Conservation (phyloP, 345 rosid species). For the Melaleuca alternifolia region DNA sequence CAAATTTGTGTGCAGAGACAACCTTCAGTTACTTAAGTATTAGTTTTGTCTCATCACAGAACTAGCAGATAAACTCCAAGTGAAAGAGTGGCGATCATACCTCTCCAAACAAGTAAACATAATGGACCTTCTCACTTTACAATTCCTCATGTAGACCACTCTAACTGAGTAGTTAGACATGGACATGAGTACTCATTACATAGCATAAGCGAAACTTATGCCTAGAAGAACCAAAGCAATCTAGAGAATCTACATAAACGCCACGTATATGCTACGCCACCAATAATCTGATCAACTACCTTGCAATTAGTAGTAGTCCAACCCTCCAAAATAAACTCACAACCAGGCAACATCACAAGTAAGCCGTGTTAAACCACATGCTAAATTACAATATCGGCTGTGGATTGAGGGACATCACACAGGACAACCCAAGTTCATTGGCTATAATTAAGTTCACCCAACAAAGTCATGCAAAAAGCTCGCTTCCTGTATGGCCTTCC, state of each 20-base stretch:
- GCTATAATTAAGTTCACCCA: neutral
- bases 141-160: neutral
- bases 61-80: neutral
- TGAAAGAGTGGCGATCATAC: neutral
- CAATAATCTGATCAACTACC: neutral
- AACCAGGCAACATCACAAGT: neutral
- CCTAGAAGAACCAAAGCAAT: rapidly evolving
- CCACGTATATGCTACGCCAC: neutral
- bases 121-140: neutral
- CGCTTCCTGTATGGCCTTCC: neutral
- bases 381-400: neutral
- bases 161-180: neutral
- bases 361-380: neutral
- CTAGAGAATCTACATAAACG: neutral
- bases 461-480: neutral
- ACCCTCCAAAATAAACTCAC: neutral
- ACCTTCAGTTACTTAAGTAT: neutral
- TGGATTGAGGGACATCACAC: neutral
- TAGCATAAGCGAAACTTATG: neutral
- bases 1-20: neutral
- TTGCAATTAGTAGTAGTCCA: neutral
- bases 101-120: neutral
- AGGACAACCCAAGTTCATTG: neutral
- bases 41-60: neutral
- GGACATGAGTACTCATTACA: neutral